Evolutionary conservation across 768 basidiomycete genomes (phyloP).

Genomic region (Clathrus columnatus): DNA sequence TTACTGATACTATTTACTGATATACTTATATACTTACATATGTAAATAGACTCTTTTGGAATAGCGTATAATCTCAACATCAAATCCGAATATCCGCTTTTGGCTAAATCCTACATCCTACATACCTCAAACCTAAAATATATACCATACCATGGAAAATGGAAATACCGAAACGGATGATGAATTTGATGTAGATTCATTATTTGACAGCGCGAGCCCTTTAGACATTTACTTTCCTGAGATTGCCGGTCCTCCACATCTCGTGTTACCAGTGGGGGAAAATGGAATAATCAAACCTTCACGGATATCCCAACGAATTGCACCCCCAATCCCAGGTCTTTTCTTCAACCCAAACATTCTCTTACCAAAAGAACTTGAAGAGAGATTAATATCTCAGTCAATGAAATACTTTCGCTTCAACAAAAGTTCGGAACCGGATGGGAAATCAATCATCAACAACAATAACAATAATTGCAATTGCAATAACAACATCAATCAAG

Average conservation of each 20-base stretch:
- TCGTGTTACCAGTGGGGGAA: neutral
- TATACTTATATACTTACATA: too few species aligned
- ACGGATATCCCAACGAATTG: constrained; percentile 26
- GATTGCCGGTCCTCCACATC: neutral
- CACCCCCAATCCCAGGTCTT: constrained; percentile 57
- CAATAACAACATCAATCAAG: constrained; percentile 51
- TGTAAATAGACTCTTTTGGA: too few species aligned
- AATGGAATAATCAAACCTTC: constrained; percentile 2
- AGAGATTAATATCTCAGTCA: constrained; percentile 33
- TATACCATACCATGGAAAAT: neutral
- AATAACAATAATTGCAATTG: constrained; percentile 39
- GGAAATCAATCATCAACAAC: too few species aligned
- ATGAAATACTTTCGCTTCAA: constrained; percentile 32
- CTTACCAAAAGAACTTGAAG: constrained; percentile 44
- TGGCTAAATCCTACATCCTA: neutral
- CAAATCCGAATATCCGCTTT: too few species aligned
- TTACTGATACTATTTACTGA: too few species aligned
- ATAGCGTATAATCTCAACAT: too few species aligned
- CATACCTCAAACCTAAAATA: neutral
- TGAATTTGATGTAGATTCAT: constrained; percentile 5
- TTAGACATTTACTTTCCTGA: neutral
- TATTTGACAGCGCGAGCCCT: constrained; percentile 8
- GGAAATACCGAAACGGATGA: neutral
- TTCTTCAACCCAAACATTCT: constrained; percentile 46
- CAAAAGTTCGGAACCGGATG: too few species aligned